phyloP scores from a whole-genome alignment of 2,329 filamentous ascomycete genomes.

The Mycosphaerella sp. region DNA sequence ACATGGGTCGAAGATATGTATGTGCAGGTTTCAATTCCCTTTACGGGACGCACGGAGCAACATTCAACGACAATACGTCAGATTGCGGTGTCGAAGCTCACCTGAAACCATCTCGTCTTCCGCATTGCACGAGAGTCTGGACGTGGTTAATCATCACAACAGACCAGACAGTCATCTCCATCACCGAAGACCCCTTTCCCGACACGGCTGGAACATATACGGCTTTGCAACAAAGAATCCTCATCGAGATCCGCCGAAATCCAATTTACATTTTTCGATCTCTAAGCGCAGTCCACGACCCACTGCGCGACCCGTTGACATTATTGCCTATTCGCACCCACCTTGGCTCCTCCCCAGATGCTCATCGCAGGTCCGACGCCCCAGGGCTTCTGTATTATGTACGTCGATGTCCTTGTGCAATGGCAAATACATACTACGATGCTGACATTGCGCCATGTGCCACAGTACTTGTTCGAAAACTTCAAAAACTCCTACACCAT shows the following conservation, averaged over 20 bases:
- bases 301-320: slow-evolving; percentile 37
- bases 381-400: slow-evolving; percentile 56
- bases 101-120: slow-evolving; percentile 15
- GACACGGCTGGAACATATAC: slow-evolving; percentile 35
- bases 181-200: slow-evolving; percentile 56
- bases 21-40: slow-evolving; percentile 67
- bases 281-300: slow-evolving; percentile 47
- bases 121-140: slow-evolving; percentile 49
- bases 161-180: slow-evolving; percentile 64
- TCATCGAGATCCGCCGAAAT: slow-evolving; percentile 51
- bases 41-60: slow-evolving; percentile 34
- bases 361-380: slow-evolving; percentile 47
- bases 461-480: slow-evolving; percentile 60
- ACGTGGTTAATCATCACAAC: slow-evolving; percentile 65
- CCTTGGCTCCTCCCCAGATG: slow-evolving; percentile 41
- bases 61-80: neutral
- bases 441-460: neutral
- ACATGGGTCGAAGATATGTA: slow-evolving; percentile 62
- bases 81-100: neutral
- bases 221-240: slow-evolving; percentile 42
- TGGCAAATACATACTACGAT: neutral
- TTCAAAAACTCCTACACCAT: slow-evolving; percentile 56
- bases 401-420: neutral
- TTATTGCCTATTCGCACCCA: slow-evolving; percentile 43
- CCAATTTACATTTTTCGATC: slow-evolving; percentile 57